Base-by-base conservation (phyloP, 352 stramenopile genomes). In the Phytopythium ostracodes region DNA sequence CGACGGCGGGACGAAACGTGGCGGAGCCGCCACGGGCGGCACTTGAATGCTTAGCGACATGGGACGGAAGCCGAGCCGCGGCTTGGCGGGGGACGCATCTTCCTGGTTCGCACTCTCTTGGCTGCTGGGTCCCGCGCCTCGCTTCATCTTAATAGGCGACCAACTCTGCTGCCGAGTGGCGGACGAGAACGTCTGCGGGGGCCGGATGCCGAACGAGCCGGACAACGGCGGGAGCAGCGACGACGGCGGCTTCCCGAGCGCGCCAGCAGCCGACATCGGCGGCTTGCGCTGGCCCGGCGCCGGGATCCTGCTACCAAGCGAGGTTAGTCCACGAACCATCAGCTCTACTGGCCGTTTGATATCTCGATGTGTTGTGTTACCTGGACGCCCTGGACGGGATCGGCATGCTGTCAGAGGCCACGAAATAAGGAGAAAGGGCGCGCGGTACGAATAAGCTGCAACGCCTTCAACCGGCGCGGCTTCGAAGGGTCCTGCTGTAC, bases 211-310 rank as follows among this genome's bases (percentile, higher is more conserved):
- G 47, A 54, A 35, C 0, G 61, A 51, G 18, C 35, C 31, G 35
- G 58, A 24, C 36, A 42, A 63, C 5, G 59, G 53, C 46, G 42
- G 29, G 63, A 40, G 38, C 24, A 56, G 55, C 31, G 46, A 2
- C 22, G 22, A 17, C n/a, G 47, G 24, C n/a, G 47, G 52, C 29
- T 68, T 67, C n/a, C 63, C 36, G 14, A 42, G n/a, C 14, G 11
- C 15, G 38, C 38, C 24, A 8, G 2, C 18, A 0, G 47, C 50
- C 44, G 35, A n/a, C 29, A 25, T n/a, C 24, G 49, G 25, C 24
- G 50, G 35, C 31, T 71, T 71, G 33, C 67, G 67, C 46, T 57
- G 60, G 2, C 67, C 67, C 5, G 60, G 40, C 35, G 60, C 53
- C 27, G 60, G 64, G 43, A 74, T 71, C 38, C 67, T 74, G 38